Evolutionary conservation across 2,329 filamentous ascomycete species (phyloP).

Genomic region (Fusarium tricinctum): DNA sequence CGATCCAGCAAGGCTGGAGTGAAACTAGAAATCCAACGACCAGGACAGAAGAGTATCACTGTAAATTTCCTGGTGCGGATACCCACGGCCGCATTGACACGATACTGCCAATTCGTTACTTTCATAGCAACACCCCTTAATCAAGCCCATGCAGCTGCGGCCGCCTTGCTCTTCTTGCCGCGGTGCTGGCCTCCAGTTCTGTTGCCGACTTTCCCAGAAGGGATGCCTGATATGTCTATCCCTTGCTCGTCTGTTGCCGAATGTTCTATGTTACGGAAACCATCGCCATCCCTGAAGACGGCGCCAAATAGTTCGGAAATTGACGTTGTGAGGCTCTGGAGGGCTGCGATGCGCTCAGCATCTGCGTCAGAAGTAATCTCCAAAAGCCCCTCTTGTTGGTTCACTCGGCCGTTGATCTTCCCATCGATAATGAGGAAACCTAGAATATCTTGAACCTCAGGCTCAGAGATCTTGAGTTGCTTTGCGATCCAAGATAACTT

Average conservation of each 20-base stretch:
- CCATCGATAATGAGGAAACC: constrained; percentile 93
- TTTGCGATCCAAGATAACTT: constrained; percentile 88
- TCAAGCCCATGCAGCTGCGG: constrained; percentile 33
- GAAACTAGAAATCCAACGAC: constrained; percentile 2
- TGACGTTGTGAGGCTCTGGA: constrained; percentile 79
- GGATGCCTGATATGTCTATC: constrained; percentile 48
- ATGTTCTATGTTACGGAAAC: constrained; percentile 63
- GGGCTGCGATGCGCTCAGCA: constrained; percentile 78
- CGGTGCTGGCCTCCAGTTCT: constrained; percentile 23
- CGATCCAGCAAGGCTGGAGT: constrained; percentile 23
- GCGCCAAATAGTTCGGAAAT: constrained; percentile 77
- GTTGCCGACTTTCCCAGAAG: constrained; percentile 32
- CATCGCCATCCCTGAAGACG: constrained; percentile 83
- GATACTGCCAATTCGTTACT: constrained; percentile 1
- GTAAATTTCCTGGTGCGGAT: constrained; percentile 3
- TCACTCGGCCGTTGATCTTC: constrained; percentile 87
- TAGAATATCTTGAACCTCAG: constrained; percentile 95
- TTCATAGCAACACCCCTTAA: constrained; percentile 6
- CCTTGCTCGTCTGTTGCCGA: constrained; percentile 49
- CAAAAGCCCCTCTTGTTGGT: constrained; percentile 87
- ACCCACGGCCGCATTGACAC: neutral
- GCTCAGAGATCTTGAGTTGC: constrained; percentile 85
- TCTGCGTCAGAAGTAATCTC: constrained; percentile 83
- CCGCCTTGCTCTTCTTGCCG: constrained; percentile 45
- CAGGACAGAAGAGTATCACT: constrained; percentile 1